Conservation (phyloP, 305 asterid species). For the Fraxinus sp. region DNA sequence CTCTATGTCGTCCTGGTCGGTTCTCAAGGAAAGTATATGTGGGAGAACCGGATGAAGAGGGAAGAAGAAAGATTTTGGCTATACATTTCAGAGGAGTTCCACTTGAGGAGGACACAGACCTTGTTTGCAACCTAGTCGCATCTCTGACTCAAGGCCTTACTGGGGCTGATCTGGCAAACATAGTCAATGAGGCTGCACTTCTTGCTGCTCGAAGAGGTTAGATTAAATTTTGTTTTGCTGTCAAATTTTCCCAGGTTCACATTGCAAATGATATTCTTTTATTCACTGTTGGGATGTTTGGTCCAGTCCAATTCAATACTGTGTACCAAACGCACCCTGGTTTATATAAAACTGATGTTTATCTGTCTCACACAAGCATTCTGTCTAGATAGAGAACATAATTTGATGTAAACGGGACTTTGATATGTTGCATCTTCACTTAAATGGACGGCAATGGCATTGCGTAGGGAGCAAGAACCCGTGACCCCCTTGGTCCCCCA, state of each 20-base stretch:
- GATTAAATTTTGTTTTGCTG: conserved; percentile 17
- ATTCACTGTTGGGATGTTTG: conserved; percentile 1
- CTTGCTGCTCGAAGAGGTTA: conserved; percentile 98
- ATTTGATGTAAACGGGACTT: background rate
- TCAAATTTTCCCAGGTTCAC: background rate
- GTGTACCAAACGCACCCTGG: background rate
- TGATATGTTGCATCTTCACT: background rate
- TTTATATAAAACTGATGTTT: background rate
- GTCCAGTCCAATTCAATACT: background rate
- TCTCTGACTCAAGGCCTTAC: conserved; percentile 88
- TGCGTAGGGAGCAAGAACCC: background rate
- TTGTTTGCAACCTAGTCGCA: conserved; percentile 80
- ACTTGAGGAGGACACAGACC: conserved; percentile 68
- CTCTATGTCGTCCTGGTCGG: conserved; percentile 94
- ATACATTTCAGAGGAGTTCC: conserved; percentile 90
- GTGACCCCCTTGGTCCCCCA: background rate
- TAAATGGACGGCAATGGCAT: background rate
- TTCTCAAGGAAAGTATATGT: conserved; percentile 92
- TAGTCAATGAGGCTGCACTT: conserved; percentile 84
- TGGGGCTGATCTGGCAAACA: conserved; percentile 96
- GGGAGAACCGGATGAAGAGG: conserved; percentile 92
- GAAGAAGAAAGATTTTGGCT: conserved; percentile 81
- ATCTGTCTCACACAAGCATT: background rate
- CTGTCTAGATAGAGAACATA: background rate
- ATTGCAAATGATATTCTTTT: background rate